Evolutionary conservation across 345 rosid genomes (phyloP).

Genomic region (Geranium rotundifolium): DNA sequence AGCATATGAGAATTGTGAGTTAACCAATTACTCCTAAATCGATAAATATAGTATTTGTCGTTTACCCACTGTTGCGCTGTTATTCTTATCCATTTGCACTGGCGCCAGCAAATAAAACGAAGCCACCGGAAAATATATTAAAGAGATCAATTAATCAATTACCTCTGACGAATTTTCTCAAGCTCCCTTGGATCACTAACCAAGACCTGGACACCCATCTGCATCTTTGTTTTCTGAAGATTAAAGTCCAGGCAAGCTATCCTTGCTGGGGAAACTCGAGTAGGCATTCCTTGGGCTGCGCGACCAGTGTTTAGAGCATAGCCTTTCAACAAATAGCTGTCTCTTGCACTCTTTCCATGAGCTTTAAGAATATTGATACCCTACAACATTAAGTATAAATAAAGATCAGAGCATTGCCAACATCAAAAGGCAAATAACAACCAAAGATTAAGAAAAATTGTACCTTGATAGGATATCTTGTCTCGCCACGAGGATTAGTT

Average conservation of each 20-base stretch:
- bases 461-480: conserved; percentile 93
- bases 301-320: conserved; percentile 89
- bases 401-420: neutral
- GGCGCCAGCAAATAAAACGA: too few species aligned
- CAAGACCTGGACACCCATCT: conserved; percentile 86
- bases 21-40: too few species aligned
- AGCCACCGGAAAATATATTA: neutral
- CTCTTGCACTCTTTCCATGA: conserved; percentile 90
- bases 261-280: conserved; percentile 77
- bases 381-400: conserved; percentile 17
- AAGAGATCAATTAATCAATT: conserved; percentile 5
- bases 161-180: conserved; percentile 94
- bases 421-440: neutral
- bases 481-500: conserved; percentile 83
- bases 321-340: conserved; percentile 81
- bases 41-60: too few species aligned
- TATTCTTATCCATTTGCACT: too few species aligned
- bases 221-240: conserved; percentile 95
- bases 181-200: conserved; percentile 97
- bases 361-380: conserved; percentile 88
- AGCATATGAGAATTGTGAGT: neutral
- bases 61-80: too few species aligned
- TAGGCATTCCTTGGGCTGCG: conserved; percentile 98
- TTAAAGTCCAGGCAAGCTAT: conserved; percentile 95
- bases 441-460: too few species aligned